phyloP scores from a whole-genome alignment of 352 stramenopile species.

The Phytophthora fragariaefolia region DNA sequence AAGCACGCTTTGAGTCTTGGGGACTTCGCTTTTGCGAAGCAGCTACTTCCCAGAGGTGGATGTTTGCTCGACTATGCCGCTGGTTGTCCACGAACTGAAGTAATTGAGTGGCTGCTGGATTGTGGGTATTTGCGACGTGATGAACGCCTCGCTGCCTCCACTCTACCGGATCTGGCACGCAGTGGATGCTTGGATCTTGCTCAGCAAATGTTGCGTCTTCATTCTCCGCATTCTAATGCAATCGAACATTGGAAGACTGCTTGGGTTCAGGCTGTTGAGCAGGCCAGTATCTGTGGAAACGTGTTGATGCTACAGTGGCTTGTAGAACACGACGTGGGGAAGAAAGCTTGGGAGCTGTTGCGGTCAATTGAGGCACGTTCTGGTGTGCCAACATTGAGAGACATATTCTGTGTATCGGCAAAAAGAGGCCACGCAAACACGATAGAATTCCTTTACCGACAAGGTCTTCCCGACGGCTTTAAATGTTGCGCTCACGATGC shows the following conservation, averaged over 20 bases:
- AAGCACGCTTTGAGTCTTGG: background rate
- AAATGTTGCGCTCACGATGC: too few relatives aligned
- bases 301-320: conserved; percentile 3
- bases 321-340: background rate
- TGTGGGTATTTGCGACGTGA: background rate
- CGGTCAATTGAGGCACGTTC: too few relatives aligned
- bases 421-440: background rate
- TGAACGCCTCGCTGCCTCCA: background rate
- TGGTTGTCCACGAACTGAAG: background rate
- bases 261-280: background rate
- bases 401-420: too few relatives aligned
- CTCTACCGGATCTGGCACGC: background rate
- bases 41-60: background rate
- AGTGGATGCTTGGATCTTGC: conserved; percentile 3
- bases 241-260: background rate
- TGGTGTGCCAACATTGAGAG: too few relatives aligned
- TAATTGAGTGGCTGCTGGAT: conserved; percentile 3
- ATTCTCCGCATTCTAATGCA: conserved; percentile 5
- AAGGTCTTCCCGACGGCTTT: too few relatives aligned
- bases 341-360: background rate
- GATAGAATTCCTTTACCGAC: conserved; percentile 6
- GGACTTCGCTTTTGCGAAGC: background rate
- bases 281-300: background rate
- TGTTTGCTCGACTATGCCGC: background rate
- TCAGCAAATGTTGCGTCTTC: conserved; percentile 12